Evolutionary conservation across 805 yeast species (phyloP).

Genomic region (Starmerella bombicola): DNA sequence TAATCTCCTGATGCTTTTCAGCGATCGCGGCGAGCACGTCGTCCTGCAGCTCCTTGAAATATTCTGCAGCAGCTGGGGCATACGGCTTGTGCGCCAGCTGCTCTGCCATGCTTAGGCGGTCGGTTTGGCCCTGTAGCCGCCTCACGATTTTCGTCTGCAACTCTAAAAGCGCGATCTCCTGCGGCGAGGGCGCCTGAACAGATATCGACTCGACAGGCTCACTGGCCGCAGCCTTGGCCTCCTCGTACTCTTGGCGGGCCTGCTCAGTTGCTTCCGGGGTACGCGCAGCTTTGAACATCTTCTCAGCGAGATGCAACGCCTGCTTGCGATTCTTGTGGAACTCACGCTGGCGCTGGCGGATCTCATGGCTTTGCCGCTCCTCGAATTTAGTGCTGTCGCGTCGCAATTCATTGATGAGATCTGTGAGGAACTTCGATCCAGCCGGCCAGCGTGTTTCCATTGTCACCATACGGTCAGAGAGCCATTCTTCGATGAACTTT

Average conservation of each 20-base stretch:
- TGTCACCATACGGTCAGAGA: conserved; percentile 15
- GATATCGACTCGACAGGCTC: conserved; percentile 11
- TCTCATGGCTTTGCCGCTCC: conserved; percentile 10
- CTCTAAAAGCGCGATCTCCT: conserved; percentile 18
- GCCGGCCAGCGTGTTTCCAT: conserved; percentile 19
- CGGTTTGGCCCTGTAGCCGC: conserved; percentile 21
- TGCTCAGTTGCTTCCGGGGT: conserved; percentile 5
- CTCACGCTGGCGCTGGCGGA: conserved; percentile 13
- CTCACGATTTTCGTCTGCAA: conserved; percentile 19
- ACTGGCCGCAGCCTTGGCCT: conserved; percentile 11
- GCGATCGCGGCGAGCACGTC: conserved; percentile 13
- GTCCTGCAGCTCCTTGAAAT: conserved; percentile 11
- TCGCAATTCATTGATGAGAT: conserved; percentile 11
- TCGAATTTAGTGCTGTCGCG: conserved; percentile 6
- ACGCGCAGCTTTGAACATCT: conserved; percentile 3
- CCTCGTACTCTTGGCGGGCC: conserved; percentile 3
- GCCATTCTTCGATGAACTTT: conserved; percentile 19
- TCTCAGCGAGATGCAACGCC: conserved; percentile 7
- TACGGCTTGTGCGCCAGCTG: conserved; percentile 16
- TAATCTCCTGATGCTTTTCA: conserved; percentile 17
- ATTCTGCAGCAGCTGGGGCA: conserved; percentile 4
- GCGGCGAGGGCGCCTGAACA: conserved; percentile 12
- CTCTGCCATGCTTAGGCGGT: conserved; percentile 18
- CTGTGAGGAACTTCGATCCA: conserved; percentile 13
- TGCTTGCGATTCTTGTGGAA: conserved; percentile 11